Conservation (phyloP, 768 basidiomycete species). For the Serendipita sp. region DNA sequence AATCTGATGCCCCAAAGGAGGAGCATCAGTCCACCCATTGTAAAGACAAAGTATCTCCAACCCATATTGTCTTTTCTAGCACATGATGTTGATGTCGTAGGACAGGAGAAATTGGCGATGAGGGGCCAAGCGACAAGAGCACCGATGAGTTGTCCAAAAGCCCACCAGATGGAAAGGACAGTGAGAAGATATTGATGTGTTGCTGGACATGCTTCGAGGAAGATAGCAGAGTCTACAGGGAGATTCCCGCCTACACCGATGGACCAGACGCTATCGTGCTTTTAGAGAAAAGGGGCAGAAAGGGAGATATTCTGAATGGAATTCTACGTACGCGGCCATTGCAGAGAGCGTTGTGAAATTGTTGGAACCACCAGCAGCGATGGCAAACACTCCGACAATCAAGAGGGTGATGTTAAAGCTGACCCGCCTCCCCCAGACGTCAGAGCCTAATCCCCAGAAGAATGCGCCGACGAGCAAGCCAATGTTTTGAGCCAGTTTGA, state of each 20-base stretch:
- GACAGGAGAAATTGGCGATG: conserved; percentile 50
- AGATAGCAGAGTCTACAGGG: conserved; percentile 60
- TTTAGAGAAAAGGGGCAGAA: neutral
- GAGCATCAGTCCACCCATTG: conserved; percentile 56
- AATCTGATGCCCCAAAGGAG: conserved; percentile 44
- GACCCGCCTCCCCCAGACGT: conserved; percentile 55
- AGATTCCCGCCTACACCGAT: conserved; percentile 58
- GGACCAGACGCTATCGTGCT: conserved; percentile 27
- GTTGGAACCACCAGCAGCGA: conserved; percentile 42
- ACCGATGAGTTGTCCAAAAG: conserved; percentile 52
- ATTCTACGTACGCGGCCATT: conserved; percentile 15
- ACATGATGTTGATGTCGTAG: conserved; percentile 23
- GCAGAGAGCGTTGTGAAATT: conserved; percentile 35
- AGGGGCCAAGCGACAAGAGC: conserved; percentile 57
- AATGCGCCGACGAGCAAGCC: conserved; percentile 48
- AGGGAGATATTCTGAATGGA: conserved; percentile 9
- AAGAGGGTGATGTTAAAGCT: conserved; percentile 57
- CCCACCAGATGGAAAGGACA: conserved; percentile 66
- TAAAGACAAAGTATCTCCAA: conserved; percentile 61
- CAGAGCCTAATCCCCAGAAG: conserved; percentile 51
- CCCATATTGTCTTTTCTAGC: conserved; percentile 46
- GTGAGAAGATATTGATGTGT: conserved; percentile 64
- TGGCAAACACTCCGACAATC: conserved; percentile 48
- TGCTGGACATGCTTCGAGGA: conserved; percentile 41
- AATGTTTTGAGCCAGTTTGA: conserved; percentile 54